Percentiles rank a stretch among this genome's conserved stretches.
phyloP scores from a whole-genome alignment of 768 basidiomycete species.

The Mycena sanguinolenta region DNA sequence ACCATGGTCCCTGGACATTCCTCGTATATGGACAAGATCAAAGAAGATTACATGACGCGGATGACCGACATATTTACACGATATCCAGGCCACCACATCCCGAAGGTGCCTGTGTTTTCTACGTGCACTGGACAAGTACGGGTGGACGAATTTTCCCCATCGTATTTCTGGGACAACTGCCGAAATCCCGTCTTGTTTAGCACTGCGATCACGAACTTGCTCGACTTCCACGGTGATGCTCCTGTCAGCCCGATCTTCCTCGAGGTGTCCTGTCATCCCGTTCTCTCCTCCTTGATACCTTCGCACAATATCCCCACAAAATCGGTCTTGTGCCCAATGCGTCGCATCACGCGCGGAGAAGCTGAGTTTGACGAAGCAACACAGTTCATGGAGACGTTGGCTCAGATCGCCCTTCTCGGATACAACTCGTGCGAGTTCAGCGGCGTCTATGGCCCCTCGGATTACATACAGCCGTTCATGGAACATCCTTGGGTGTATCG shows the following conservation, averaged over 20 bases:
- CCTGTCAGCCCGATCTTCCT: constrained; percentile 8
- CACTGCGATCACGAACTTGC: no score
- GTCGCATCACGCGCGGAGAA: neutral
- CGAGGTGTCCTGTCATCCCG: constrained; percentile 24
- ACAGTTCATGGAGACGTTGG: neutral
- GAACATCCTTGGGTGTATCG: constrained; percentile 10
- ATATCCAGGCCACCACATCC: constrained; percentile 17
- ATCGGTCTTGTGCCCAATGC: constrained; percentile 21
- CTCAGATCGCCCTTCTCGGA: constrained; percentile 22
- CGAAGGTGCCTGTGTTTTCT: constrained; percentile 15
- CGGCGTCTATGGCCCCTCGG: constrained; percentile 16
- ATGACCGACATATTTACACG: constrained; percentile 18
- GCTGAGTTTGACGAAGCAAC: no score
- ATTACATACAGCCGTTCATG: constrained; percentile 1
- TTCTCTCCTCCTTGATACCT: constrained; percentile 10
- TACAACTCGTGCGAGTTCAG: constrained; percentile 23
- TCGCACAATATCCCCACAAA: neutral
- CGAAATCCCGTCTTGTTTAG: no score
- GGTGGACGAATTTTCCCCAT: constrained; percentile 6
- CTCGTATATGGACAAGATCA: no score
- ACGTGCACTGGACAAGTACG: constrained; percentile 3
- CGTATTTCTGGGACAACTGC: no score
- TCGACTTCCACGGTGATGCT: no score
- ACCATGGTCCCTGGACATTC: no score
- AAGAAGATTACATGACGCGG: constrained; percentile 36